These are phyloP conservation scores for Mimosa bimucronata DNA, from an alignment of 306 rosid genomes.

Conservation along the genomic window DNA sequence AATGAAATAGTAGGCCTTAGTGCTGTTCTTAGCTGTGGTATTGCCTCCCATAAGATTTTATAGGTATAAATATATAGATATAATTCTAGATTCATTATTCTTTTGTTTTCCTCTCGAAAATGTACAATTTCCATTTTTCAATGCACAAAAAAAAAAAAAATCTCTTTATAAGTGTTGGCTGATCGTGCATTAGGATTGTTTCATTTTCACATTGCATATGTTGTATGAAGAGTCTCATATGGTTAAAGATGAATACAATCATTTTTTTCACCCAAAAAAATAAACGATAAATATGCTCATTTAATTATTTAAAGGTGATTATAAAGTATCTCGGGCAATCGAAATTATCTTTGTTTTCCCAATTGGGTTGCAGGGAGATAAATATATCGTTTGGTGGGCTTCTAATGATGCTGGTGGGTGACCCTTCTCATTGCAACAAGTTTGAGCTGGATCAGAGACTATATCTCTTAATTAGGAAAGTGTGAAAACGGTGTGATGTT, in stretches of 20 bases:
- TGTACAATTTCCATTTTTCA: background rate
- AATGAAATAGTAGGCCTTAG: background rate
- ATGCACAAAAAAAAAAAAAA: no score
- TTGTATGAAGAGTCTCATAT: background rate
- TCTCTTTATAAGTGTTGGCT: no score
- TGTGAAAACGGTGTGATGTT: constrained; percentile 36
- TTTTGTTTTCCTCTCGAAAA: background rate
- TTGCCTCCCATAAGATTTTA: background rate
- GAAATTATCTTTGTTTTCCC: background rate
- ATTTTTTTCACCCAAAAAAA: no score
- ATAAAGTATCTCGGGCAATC: background rate
- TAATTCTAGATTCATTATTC: background rate
- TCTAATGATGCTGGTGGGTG: constrained; percentile 91
- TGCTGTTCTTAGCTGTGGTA: background rate
- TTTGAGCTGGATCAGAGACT: constrained; percentile 90
- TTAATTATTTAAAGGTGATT: background rate
- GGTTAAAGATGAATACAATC: constrained; percentile 22
- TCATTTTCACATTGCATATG: background rate
- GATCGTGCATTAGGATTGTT: constrained; percentile 20
- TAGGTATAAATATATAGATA: background rate
- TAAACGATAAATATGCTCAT: constrained; percentile 26
- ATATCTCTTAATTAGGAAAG: constrained; percentile 88
- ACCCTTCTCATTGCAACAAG: constrained; percentile 78
- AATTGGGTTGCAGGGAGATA: constrained; percentile 58
- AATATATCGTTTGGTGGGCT: constrained; percentile 92